Evolutionary conservation across 768 basidiomycete species (phyloP).

Genomic region (Porphyrellus cyaneotinctus): DNA sequence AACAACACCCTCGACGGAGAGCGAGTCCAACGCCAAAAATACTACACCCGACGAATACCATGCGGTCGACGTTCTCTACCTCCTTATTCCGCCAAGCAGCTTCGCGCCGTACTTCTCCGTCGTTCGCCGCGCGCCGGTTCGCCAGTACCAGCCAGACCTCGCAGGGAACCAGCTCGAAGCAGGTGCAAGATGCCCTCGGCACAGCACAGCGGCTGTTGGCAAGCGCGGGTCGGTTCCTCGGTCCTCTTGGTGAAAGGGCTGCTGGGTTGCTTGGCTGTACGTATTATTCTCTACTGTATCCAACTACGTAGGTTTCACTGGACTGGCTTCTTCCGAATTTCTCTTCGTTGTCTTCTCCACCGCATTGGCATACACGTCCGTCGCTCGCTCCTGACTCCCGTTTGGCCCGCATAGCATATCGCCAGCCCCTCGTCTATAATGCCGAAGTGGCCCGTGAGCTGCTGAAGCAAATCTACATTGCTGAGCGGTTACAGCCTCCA

Average conservation of each 20-base stretch:
- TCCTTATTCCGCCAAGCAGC: conserved; percentile 22
- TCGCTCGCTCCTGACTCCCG: background rate
- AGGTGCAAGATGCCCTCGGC: conserved; percentile 63
- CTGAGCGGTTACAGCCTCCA: conserved; percentile 63
- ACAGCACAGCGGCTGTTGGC: conserved; percentile 56
- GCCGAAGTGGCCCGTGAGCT: conserved; percentile 72
- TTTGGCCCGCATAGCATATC: conserved; percentile 49
- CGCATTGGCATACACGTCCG: background rate
- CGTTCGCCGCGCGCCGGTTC: conserved; percentile 35
- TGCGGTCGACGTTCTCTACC: conserved; percentile 27
- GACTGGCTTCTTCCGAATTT: conserved; percentile 1
- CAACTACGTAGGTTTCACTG: too few relatives aligned
- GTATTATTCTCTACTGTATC: conserved; percentile 16
- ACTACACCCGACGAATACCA: conserved; percentile 3
- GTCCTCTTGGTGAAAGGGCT: conserved; percentile 49
- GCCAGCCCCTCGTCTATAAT: conserved; percentile 76
- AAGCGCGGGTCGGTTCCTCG: conserved; percentile 44
- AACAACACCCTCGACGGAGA: background rate
- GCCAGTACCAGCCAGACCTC: conserved; percentile 33
- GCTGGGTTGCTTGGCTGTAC: conserved; percentile 56
- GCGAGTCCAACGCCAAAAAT: conserved; percentile 1
- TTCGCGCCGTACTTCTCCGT: conserved; percentile 13
- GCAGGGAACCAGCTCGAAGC: conserved; percentile 53
- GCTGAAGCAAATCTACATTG: conserved; percentile 67
- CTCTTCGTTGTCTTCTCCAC: background rate